phyloP scores from a whole-genome alignment of 1,284 basidiomycete species.

The Ceratobasidium sp. region DNA sequence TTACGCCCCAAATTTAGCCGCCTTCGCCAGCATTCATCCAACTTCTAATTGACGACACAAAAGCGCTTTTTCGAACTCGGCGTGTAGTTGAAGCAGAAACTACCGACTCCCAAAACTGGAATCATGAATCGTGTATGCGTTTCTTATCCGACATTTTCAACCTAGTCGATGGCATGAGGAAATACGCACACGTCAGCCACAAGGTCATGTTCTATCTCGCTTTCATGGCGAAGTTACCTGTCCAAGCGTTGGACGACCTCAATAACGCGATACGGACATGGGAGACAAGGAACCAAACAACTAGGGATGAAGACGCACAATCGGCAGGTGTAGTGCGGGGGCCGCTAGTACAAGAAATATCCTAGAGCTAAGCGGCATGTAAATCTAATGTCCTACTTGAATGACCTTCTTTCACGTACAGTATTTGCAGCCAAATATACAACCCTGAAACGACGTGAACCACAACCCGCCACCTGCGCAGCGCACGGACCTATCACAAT shows the following conservation, averaged over 20 bases:
- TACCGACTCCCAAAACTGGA: neutral
- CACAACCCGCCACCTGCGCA: too few species aligned
- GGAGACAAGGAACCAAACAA: neutral
- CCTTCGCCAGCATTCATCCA: constrained; percentile 2
- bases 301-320: neutral
- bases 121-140: constrained; percentile 27
- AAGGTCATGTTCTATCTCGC: constrained; percentile 36
- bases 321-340: neutral
- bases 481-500: too few species aligned
- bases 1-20: neutral
- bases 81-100: constrained; percentile 5
- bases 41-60: neutral
- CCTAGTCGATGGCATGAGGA: constrained; percentile 21
- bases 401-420: too few species aligned
- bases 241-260: constrained; percentile 12
- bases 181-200: constrained; percentile 13
- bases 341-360: constrained; percentile 7
- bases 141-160: constrained; percentile 24
- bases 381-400: too few species aligned
- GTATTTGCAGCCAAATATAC: too few species aligned
- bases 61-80: constrained; percentile 10
- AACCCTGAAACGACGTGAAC: too few species aligned
- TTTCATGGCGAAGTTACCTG: neutral
- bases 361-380: too few species aligned
- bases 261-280: constrained; percentile 1